Conservation (phyloP, 176 grass and related monocot species). For the Phoenix roebelenii region DNA sequence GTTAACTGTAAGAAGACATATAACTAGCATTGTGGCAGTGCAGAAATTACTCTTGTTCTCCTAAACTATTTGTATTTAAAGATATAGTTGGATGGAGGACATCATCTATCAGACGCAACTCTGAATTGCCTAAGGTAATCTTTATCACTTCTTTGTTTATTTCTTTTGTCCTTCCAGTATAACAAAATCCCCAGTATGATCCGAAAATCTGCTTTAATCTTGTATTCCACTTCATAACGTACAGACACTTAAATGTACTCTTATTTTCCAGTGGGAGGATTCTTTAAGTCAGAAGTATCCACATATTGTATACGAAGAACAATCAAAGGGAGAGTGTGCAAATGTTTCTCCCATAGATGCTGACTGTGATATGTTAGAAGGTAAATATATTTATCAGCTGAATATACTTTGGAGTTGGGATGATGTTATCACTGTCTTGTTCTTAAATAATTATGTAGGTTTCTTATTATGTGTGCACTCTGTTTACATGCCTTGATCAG, state of each 20-base stretch:
- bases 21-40: slow-evolving; percentile 11
- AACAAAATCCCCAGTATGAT: too few species aligned
- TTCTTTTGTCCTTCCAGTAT: slow-evolving; percentile 1
- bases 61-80: slow-evolving; percentile 42
- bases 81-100: slow-evolving; percentile 99
- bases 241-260: slow-evolving; percentile 13
- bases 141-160: not conserved
- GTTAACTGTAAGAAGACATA: not conserved
- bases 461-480: too few species aligned
- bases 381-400: slow-evolving; percentile 21
- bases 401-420: too few species aligned
- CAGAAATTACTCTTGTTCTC: slow-evolving; percentile 21
- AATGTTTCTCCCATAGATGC: slow-evolving; percentile 13
- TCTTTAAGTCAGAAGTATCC: slow-evolving; percentile 62
- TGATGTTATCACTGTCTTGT: too few species aligned
- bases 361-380: slow-evolving; percentile 59
- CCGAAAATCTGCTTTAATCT: too few species aligned
- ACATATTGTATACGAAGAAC: slow-evolving; percentile 86
- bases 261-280: slow-evolving; percentile 47
- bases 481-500: too few species aligned
- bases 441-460: too few species aligned
- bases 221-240: not conserved
- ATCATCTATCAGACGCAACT: slow-evolving; percentile 82
- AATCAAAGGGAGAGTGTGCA: slow-evolving; percentile 44
- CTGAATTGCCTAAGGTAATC: slow-evolving; percentile 71